Evolutionary conservation across 352 stramenopile genomes (phyloP).

Genomic region (Peronospora belbahrii): DNA sequence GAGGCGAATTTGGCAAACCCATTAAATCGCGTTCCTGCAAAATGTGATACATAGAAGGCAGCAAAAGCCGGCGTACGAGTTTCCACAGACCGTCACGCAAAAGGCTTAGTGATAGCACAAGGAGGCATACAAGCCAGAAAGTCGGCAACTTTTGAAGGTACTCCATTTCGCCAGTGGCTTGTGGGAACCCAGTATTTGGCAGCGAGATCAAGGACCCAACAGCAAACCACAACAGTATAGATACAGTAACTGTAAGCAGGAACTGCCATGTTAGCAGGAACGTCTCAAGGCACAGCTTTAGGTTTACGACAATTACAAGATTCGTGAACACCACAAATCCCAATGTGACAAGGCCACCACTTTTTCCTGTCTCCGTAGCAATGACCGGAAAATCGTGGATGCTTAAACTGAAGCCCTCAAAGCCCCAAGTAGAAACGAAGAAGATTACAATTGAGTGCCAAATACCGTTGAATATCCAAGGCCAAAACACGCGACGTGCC

Average conservation of each 20-base stretch:
- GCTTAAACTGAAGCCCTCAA: conserved; percentile 32
- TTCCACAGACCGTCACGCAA: conserved; percentile 73
- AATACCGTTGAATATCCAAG: conserved; percentile 75
- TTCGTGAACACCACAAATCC: conserved; percentile 80
- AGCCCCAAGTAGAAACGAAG: conserved; percentile 66
- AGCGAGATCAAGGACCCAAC: conserved; percentile 54
- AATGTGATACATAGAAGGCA: conserved; percentile 71
- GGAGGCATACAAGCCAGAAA: conserved; percentile 52
- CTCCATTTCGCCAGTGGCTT: conserved; percentile 61
- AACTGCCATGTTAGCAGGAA: conserved; percentile 74
- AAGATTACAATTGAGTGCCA: conserved; percentile 81
- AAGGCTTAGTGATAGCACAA: conserved; percentile 55
- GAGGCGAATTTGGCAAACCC: conserved; percentile 48
- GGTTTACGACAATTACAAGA: conserved; percentile 67
- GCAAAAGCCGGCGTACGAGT: conserved; percentile 49
- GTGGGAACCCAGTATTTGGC: conserved; percentile 38
- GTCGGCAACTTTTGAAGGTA: conserved; percentile 50
- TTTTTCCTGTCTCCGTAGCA: conserved; percentile 34
- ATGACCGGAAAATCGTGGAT: conserved; percentile 26
- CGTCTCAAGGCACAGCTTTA: conserved; percentile 68
- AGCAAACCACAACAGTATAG: conserved; percentile 57
- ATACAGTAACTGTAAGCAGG: conserved; percentile 41
- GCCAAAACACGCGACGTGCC: conserved; percentile 60
- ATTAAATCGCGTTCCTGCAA: conserved; percentile 68
- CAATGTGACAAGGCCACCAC: conserved; percentile 51